These are phyloP conservation scores for Coelastrella sp. DNA, from an alignment of 139 green algal genomes.

Conservation along the genomic window DNA sequence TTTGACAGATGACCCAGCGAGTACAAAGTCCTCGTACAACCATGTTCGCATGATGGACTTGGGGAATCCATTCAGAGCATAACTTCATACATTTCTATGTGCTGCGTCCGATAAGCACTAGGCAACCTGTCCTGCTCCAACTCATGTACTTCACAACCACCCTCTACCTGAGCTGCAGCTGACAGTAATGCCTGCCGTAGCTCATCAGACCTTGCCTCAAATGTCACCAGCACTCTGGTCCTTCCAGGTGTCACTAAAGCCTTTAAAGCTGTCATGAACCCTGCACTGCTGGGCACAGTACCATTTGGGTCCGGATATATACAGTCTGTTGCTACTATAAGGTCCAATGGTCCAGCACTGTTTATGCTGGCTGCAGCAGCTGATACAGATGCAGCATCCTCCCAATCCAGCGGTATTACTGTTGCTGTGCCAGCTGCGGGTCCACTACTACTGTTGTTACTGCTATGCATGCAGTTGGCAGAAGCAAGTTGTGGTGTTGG, in stretches of 20 bases:
- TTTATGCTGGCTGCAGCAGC: neutral
- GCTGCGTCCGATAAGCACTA: neutral
- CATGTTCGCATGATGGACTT: too few species aligned
- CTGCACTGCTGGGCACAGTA: slow-evolving; percentile 14
- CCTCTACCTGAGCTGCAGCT: slow-evolving; percentile 9
- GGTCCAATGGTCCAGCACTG: neutral
- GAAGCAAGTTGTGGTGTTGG: neutral
- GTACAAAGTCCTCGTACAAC: too few species aligned
- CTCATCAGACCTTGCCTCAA: slow-evolving; percentile 28
- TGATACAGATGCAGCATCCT: neutral
- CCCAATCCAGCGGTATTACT: slow-evolving; percentile 33
- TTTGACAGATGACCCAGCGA: too few species aligned
- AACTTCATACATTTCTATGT: slow-evolving; percentile 42
- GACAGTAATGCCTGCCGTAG: slow-evolving; percentile 27
- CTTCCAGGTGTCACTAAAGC: neutral
- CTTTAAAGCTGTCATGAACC: slow-evolving; percentile 23
- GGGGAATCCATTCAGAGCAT: neutral
- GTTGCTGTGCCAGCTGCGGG: neutral
- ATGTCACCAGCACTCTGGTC: slow-evolving; percentile 8
- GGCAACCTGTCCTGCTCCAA: neutral
- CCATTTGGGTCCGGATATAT: slow-evolving; percentile 43
- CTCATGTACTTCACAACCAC: neutral
- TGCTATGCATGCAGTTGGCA: neutral
- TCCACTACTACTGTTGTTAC: neutral
- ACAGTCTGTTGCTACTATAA: slow-evolving; percentile 37